Evolutionary conservation across 2,329 filamentous ascomycete genomes (phyloP).

Genomic region (Fusarium sp.): DNA sequence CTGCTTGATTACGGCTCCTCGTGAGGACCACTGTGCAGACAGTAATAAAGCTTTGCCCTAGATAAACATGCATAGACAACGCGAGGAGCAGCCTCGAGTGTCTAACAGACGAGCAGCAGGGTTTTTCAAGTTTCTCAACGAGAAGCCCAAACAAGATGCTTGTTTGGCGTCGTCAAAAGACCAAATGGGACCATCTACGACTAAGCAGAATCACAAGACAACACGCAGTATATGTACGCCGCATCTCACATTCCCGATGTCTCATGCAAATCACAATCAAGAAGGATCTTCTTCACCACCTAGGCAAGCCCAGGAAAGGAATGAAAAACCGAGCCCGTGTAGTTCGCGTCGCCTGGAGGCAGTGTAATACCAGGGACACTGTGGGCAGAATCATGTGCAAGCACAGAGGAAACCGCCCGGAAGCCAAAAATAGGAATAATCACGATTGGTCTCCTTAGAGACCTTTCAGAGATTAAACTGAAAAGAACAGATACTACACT

Average conservation of each 20-base stretch:
- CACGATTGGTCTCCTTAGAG: conserved; percentile 75
- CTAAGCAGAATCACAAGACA: background rate
- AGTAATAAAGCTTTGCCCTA: too few species aligned
- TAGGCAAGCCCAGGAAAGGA: conserved; percentile 47
- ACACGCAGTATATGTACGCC: background rate
- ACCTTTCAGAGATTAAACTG: conserved; percentile 95
- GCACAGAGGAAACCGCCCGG: conserved; percentile 49
- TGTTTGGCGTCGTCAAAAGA: too few species aligned
- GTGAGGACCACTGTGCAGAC: too few species aligned
- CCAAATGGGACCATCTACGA: too few species aligned
- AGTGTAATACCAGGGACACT: conserved; percentile 55
- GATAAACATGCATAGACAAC: too few species aligned
- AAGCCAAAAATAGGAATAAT: conserved; percentile 76
- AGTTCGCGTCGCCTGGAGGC: conserved; percentile 53
- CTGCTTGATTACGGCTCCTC: too few species aligned
- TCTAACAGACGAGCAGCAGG: too few species aligned
- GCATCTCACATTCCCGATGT: background rate
- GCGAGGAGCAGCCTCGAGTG: too few species aligned
- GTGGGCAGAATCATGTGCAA: conserved; percentile 50
- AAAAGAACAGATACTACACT: conserved; percentile 98
- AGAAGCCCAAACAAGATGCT: too few species aligned
- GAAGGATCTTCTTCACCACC: conserved; percentile 47
- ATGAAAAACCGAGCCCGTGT: conserved; percentile 48
- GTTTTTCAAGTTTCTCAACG: too few species aligned
- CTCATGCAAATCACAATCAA: too few species aligned